A percentile compares a stretch with the other conserved stretches of the same genome.
phyloP scores from a whole-genome alignment of 2,329 filamentous ascomycete genomes.

The Coccinonectria pachysandricola region DNA sequence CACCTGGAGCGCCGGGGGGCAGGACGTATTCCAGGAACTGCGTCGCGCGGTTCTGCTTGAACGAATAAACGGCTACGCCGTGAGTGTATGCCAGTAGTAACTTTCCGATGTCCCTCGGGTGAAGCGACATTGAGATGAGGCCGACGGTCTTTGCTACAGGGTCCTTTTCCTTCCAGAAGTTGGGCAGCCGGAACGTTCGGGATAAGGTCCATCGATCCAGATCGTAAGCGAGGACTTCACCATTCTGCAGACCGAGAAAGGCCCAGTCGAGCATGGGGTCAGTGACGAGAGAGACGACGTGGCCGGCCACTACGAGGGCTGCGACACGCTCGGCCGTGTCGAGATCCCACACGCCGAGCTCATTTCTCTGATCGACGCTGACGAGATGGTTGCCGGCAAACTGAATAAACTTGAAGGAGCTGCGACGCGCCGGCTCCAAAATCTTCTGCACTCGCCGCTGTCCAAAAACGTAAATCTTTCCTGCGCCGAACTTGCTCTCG shows the following conservation, averaged over 20 bases:
- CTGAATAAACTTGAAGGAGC: constrained; percentile 66
- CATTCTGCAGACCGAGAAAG: constrained; percentile 70
- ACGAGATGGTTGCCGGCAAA: constrained; percentile 83
- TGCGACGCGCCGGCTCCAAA: constrained; percentile 58
- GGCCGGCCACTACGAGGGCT: constrained; percentile 65
- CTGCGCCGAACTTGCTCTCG: constrained; percentile 74
- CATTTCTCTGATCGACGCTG: constrained; percentile 76
- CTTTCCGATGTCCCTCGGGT: constrained; percentile 86
- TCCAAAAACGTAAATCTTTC: constrained; percentile 83
- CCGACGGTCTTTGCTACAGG: constrained; percentile 49
- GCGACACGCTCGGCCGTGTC: constrained; percentile 56
- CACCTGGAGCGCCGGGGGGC: constrained; percentile 72
- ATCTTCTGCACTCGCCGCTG: constrained; percentile 69
- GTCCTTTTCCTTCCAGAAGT: constrained; percentile 71
- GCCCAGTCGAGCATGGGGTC: constrained; percentile 93
- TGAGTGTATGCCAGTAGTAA: constrained; percentile 83
- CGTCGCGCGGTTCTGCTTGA: constrained; percentile 76
- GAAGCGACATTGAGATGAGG: constrained; percentile 71
- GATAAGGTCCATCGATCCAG: constrained; percentile 66
- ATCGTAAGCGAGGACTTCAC: constrained; percentile 87
- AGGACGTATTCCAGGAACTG: constrained; percentile 79
- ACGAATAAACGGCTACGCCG: constrained; percentile 82
- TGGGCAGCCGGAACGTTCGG: constrained; percentile 69
- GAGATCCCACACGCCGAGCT: constrained; percentile 75
- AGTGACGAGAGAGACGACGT: constrained; percentile 62